Percentiles rank a stretch among this genome's conserved stretches.
These are phyloP conservation scores for Astraeus odoratus DNA, from an alignment of 768 basidiomycete species.

Conservation along the genomic window DNA sequence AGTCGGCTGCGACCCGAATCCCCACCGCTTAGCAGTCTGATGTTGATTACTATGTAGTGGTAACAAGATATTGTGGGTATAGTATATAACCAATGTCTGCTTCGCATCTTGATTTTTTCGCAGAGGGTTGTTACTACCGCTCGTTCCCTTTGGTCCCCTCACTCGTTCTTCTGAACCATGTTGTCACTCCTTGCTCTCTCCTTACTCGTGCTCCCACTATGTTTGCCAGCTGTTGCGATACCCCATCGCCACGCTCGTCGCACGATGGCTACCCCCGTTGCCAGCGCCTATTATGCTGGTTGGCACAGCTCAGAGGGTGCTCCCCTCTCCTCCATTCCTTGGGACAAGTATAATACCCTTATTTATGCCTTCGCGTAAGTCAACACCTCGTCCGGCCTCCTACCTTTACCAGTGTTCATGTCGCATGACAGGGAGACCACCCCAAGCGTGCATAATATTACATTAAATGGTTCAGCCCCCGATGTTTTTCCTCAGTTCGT, in stretches of 20 bases:
- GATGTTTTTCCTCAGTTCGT: constrained; percentile 3
- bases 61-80: no score
- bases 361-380: constrained; percentile 56
- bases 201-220: background rate
- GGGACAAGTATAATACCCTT: constrained; percentile 47
- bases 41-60: no score
- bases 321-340: constrained; percentile 37
- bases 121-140: background rate
- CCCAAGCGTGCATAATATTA: background rate
- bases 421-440: constrained; percentile 1
- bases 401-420: background rate
- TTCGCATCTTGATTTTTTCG: no score
- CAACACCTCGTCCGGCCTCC: background rate
- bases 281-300: constrained; percentile 2
- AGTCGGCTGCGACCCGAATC: no score
- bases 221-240: background rate
- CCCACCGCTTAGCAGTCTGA: no score
- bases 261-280: background rate
- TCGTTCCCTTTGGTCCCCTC: no score
- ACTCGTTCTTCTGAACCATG: background rate
- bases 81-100: no score
- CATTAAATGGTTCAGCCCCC: constrained; percentile 1
- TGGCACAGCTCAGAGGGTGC: constrained; percentile 24
- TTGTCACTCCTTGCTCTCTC: background rate
- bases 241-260: background rate